These are phyloP conservation scores for Puccinia horiana DNA, from an alignment of 1,284 basidiomycete genomes.

Conservation along the genomic window DNA sequence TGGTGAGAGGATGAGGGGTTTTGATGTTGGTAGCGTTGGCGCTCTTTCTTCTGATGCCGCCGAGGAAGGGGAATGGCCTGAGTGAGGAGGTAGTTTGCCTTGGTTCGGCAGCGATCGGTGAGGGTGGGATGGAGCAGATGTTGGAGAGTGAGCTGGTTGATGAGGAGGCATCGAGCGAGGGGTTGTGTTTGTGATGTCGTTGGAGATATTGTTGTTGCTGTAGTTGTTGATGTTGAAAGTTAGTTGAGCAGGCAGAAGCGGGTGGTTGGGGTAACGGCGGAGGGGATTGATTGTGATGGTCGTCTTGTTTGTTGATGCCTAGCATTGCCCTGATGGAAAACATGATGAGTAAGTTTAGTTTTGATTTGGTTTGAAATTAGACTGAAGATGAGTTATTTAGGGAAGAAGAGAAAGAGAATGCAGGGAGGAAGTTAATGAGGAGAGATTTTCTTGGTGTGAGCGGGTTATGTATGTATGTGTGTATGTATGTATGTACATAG, in stretches of 20 bases:
- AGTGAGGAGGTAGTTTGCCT: slow-evolving; percentile 23
- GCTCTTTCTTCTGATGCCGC: slow-evolving; percentile 28
- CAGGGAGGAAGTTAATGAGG: too few species aligned
- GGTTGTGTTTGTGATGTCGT: slow-evolving; percentile 12
- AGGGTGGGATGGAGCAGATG: neutral
- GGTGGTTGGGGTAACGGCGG: neutral
- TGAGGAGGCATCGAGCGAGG: slow-evolving; percentile 25
- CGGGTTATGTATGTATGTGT: neutral
- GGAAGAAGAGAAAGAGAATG: neutral
- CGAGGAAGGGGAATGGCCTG: slow-evolving; percentile 43
- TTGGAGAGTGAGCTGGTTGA: slow-evolving; percentile 25
- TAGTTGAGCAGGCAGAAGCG: slow-evolving; percentile 18
- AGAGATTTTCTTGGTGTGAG: neutral
- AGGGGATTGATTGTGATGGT: neutral
- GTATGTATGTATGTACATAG: neutral
- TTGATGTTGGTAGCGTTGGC: slow-evolving; percentile 24
- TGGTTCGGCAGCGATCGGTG: neutral
- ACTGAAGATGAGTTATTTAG: too few species aligned
- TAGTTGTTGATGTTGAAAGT: slow-evolving; percentile 11
- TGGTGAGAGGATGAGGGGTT: slow-evolving; percentile 14
- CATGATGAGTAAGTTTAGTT: neutral
- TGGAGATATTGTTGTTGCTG: slow-evolving; percentile 24
- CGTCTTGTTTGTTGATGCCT: slow-evolving; percentile 36
- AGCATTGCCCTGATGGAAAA: slow-evolving; percentile 37
- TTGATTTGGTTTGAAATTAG: neutral